Evolutionary conservation across 2,329 filamentous ascomycete species (phyloP), one percentile per base, ranked within the genome.

Genomic region (Hypocrella siamensis): DNA sequence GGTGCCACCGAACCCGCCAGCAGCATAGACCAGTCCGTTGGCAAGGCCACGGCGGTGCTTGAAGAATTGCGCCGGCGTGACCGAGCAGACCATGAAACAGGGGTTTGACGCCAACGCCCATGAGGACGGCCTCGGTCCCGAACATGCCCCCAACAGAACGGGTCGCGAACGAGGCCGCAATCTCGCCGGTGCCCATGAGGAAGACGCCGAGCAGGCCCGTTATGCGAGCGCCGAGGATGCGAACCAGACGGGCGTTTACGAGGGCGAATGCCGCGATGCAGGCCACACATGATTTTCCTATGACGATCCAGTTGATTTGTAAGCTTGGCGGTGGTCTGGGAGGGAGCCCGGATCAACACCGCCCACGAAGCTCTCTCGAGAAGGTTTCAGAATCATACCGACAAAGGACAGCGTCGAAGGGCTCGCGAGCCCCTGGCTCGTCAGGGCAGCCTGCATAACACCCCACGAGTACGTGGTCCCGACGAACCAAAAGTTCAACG

Each of bases 401-500:
- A 76, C 65, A 37, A 73, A 77, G 1, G 69, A 63, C 9, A 77
- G 48, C 0, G 65, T 72, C 0, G 63, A 61, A 0, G 68, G 53
- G 0, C 59, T 57, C 0, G 60, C 57, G 1, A 72, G 49, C 0
- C 56, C 53, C 14, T 61, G 48, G 22, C 61, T 49, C 0, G 73
- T 58, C 0, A 77, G 56, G 0, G 63, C 70, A 3, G 58, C 58
- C 45, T 78, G 73, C 11, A 75, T 52, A 1, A 78, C 59, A 5
- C 72, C 73, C 70, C 71, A 77, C 37, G 57, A 62, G 39, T 71
- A 71, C 6, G 56, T 58, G 1, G 61, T 65, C 18, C 70, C 71
- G n/a, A 65, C 61, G 30, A 65, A 61, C 67, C 65, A 71, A 53
- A 66, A 49, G 0, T 43, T 31, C 0, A 50, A 37, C 6, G 42